Conservation (phyloP, 805 yeast species). For the Candida bentonensis region DNA sequence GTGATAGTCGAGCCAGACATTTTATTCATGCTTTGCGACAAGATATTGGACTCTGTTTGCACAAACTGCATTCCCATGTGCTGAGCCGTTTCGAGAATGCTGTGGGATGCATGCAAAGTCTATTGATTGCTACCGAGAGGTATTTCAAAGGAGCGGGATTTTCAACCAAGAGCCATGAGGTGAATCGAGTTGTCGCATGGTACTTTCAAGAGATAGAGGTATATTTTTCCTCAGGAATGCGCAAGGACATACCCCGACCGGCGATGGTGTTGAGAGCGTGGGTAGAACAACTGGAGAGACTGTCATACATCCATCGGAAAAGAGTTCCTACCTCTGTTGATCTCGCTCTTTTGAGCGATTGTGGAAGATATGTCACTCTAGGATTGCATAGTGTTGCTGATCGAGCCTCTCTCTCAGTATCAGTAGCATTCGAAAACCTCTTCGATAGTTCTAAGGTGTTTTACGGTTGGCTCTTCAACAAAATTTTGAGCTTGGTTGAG, state of each 20-base stretch:
- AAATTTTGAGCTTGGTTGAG: background rate
- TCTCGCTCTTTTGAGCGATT: background rate
- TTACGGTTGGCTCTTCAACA: background rate
- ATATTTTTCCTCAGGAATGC: background rate
- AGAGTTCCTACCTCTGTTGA: background rate
- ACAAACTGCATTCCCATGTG: background rate
- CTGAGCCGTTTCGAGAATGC: background rate
- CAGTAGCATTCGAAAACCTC: background rate
- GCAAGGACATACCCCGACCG: background rate
- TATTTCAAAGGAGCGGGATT: background rate
- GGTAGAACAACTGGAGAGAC: background rate
- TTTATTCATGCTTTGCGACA: background rate
- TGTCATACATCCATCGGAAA: background rate
- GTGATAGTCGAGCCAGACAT: no score
- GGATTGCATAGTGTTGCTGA: background rate
- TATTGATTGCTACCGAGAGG: background rate
- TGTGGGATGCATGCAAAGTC: background rate
- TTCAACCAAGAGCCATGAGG: background rate
- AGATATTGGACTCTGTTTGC: background rate
- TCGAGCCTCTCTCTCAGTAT: background rate
- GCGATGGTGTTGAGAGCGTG: background rate
- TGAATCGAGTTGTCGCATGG: background rate
- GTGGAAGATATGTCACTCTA: background rate
- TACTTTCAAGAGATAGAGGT: conserved; percentile 1
- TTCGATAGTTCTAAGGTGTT: background rate